phyloP scores from a whole-genome alignment of 768 basidiomycete genomes.

The Hydnomerulius pinastri region DNA sequence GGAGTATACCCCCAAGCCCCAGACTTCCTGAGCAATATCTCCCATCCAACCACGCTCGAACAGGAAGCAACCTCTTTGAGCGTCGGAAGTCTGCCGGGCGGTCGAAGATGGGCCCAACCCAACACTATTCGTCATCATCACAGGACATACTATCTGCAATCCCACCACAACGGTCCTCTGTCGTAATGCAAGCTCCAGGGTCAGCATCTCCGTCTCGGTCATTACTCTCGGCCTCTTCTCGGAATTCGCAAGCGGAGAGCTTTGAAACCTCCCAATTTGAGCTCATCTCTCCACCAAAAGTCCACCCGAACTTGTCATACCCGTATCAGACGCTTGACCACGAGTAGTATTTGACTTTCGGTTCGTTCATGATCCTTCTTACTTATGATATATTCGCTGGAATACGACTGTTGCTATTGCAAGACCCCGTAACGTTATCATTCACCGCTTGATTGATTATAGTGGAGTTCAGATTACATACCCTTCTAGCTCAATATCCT shows the following conservation, averaged over 20 bases:
- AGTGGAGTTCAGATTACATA: constrained; percentile 5
- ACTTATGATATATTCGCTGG: constrained; percentile 14
- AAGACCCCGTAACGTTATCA: constrained; percentile 14
- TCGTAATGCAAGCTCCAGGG: constrained; percentile 15
- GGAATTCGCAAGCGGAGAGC: constrained; percentile 38
- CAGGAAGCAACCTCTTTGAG: constrained; percentile 34
- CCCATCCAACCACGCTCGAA: constrained; percentile 32
- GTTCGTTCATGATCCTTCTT: constrained; percentile 18
- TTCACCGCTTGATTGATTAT: background rate
- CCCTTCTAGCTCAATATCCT: constrained; percentile 9
- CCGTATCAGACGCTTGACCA: constrained; percentile 59
- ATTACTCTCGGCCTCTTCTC: constrained; percentile 22
- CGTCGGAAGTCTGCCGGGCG: constrained; percentile 21
- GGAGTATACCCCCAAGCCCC: constrained; percentile 60
- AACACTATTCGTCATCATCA: constrained; percentile 30
- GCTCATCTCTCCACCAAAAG: constrained; percentile 55
- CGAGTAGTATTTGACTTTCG: constrained; percentile 23
- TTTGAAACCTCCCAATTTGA: constrained; percentile 71
- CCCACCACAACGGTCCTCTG: constrained; percentile 12
- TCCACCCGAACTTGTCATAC: constrained; percentile 47
- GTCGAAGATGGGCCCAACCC: constrained; percentile 18
- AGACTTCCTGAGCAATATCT: constrained; percentile 56
- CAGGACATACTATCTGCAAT: constrained; percentile 28
- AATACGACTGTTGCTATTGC: background rate
- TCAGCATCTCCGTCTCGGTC: constrained; percentile 33